A percentile compares a stretch with the other conserved stretches of the same genome.
These are phyloP conservation scores for Diplodia mutila DNA, from an alignment of 2,329 filamentous ascomycete species.

Conservation along the genomic window DNA sequence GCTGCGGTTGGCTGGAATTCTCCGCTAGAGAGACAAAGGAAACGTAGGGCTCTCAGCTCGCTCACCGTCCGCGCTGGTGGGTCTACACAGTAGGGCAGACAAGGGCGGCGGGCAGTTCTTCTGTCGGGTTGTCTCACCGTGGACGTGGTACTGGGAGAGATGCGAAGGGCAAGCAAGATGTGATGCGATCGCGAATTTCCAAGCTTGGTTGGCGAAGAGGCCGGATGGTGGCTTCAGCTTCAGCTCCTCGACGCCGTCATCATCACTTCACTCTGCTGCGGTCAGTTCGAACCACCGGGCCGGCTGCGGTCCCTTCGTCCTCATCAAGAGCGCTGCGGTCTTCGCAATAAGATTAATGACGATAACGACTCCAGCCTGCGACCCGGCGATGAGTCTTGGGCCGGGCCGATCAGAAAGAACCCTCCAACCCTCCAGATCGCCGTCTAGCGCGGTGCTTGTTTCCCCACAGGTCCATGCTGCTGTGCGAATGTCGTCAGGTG, in stretches of 20 bases:
- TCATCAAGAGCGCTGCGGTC: neutral
- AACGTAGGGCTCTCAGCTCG: neutral
- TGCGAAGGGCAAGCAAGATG: neutral
- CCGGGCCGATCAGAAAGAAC: conserved; percentile 1
- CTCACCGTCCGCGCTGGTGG: neutral
- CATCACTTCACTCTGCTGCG: neutral
- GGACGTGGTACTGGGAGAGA: conserved; percentile 1
- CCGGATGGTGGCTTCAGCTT: neutral
- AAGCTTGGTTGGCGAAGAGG: neutral
- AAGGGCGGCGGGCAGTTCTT: neutral
- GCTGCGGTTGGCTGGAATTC: neutral
- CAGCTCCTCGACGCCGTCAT: neutral
- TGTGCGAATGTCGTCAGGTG: neutral
- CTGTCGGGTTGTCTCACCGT: neutral
- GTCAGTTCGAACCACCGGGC: no score
- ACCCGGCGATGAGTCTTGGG: neutral
- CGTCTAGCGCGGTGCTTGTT: conserved; percentile 10
- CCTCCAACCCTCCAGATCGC: conserved; percentile 6
- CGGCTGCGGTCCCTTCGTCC: neutral
- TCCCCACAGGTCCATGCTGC: neutral
- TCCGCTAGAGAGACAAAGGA: neutral
- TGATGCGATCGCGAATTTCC: neutral
- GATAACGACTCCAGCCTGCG: neutral
- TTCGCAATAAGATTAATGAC: neutral
- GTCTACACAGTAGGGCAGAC: neutral